Percentiles rank a stretch among this genome's conserved stretches.
Evolutionary conservation across 75 land plant genomes (phyloP).

Genomic region (Ceratopteris richardii): DNA sequence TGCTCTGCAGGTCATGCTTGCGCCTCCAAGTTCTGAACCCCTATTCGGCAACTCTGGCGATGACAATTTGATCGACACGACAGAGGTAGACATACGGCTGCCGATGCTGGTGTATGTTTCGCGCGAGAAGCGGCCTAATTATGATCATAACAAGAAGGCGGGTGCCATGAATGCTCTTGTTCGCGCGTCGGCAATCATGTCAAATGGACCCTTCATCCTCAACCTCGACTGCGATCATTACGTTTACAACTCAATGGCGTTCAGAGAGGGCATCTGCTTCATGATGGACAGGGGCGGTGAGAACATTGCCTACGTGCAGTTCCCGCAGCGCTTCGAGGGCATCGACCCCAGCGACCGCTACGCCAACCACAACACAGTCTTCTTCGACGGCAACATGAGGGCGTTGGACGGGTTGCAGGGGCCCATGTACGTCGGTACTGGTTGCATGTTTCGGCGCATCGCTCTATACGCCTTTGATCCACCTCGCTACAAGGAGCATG

Average conservation of each 20-base stretch:
- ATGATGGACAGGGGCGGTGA: conserved; percentile 28
- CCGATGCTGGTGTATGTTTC: conserved; percentile 61
- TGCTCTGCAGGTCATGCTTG: conserved; percentile 44
- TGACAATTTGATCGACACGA: conserved; percentile 27
- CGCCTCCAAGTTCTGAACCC: conserved; percentile 36
- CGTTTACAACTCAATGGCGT: conserved; percentile 32
- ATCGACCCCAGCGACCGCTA: conserved; percentile 50
- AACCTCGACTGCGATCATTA: conserved; percentile 43
- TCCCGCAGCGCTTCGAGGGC: conserved; percentile 38
- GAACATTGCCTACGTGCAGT: conserved; percentile 12
- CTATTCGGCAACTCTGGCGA: conserved; percentile 24
- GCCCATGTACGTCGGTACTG: conserved; percentile 52
- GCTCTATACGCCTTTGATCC: conserved; percentile 52
- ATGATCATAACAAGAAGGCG: conserved; percentile 52
- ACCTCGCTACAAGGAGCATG: conserved; percentile 22
- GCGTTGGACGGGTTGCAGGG: conserved; percentile 54
- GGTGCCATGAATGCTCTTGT: conserved; percentile 51
- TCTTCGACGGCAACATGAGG: conserved; percentile 57
- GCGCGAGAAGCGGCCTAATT: conserved; percentile 51
- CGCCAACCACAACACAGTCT: conserved; percentile 48
- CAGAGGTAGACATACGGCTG: conserved; percentile 44
- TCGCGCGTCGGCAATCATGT: conserved; percentile 28
- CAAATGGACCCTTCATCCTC: conserved; percentile 40
- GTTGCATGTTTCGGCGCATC: conserved; percentile 40
- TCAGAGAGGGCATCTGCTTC: conserved; percentile 44